Conservation (phyloP, 2,329 filamentous ascomycete genomes). For the Sporothrix humicola region DNA sequence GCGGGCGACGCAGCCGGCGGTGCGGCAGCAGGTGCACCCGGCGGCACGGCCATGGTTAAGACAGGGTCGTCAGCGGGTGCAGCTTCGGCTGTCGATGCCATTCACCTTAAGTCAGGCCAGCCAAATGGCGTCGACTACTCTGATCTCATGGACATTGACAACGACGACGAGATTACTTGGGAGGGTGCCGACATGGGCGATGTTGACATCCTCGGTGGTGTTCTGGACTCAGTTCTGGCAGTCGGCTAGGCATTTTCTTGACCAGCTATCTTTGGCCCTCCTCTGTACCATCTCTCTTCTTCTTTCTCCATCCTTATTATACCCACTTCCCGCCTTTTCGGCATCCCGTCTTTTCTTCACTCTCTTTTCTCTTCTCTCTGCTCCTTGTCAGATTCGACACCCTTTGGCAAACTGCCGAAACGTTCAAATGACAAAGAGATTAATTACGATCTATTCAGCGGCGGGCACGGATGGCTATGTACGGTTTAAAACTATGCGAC, state of each 20-base stretch:
- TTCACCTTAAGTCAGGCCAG: conserved; percentile 42
- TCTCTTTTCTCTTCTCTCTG: background rate
- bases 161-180: conserved; percentile 64
- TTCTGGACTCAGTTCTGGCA: conserved; percentile 63
- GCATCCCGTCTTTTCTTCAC: too few species aligned
- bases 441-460: conserved; percentile 19
- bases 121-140: conserved; percentile 56
- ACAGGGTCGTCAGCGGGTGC: conserved; percentile 27
- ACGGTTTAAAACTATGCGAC: background rate
- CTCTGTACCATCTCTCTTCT: background rate
- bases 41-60: conserved; percentile 28
- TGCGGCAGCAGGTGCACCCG: background rate
- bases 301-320: background rate
- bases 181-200: conserved; percentile 63
- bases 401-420: background rate
- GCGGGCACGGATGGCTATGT: conserved; percentile 13
- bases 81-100: conserved; percentile 40
- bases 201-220: conserved; percentile 57
- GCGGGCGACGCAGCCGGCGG: background rate
- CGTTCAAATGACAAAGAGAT: background rate
- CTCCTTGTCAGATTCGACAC: background rate
- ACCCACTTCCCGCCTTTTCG: background rate
- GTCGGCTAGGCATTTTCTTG: conserved; percentile 45
- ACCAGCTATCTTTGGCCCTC: background rate
- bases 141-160: conserved; percentile 63